Evolutionary conservation across 1,284 basidiomycete species (phyloP).

Genomic region (Fomitiporia mediterranea): DNA sequence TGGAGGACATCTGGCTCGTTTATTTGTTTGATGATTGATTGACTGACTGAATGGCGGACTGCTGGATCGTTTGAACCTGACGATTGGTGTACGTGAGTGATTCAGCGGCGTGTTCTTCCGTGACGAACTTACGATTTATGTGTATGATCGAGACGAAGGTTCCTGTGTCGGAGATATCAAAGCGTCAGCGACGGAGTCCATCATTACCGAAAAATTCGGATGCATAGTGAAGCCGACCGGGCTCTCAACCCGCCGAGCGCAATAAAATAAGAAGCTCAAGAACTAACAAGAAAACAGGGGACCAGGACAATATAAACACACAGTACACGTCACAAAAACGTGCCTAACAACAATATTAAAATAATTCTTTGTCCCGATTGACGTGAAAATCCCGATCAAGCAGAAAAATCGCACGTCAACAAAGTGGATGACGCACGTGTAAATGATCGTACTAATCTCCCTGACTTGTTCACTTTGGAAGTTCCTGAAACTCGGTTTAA

Average conservation of each 20-base stretch:
- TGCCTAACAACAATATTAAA: neutral
- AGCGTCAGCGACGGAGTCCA: neutral
- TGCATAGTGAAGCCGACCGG: neutral
- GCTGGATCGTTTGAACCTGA: too few relatives aligned
- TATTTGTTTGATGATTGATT: too few relatives aligned
- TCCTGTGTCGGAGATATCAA: neutral
- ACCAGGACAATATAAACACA: neutral
- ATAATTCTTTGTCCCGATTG: slow-evolving; percentile 11
- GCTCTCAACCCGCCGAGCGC: neutral
- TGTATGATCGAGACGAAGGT: neutral
- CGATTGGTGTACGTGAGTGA: too few relatives aligned
- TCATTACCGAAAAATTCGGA: neutral
- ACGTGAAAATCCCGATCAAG: too few relatives aligned
- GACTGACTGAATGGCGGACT: too few relatives aligned
- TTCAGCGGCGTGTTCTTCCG: neutral
- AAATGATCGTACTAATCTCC: too few relatives aligned
- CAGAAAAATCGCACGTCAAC: neutral
- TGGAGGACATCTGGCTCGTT: neutral
- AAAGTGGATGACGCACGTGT: slow-evolving; percentile 8
- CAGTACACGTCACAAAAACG: neutral
- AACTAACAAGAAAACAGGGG: too few relatives aligned
- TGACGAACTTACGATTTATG: neutral
- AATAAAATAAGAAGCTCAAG: too few relatives aligned
- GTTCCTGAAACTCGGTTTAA: too few relatives aligned
- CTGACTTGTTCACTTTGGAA: too few relatives aligned